Evolutionary conservation across 1,284 basidiomycete genomes (phyloP), one percentile per base, ranked within the genome.

Genomic region (Taiwanofungus camphoratus): DNA sequence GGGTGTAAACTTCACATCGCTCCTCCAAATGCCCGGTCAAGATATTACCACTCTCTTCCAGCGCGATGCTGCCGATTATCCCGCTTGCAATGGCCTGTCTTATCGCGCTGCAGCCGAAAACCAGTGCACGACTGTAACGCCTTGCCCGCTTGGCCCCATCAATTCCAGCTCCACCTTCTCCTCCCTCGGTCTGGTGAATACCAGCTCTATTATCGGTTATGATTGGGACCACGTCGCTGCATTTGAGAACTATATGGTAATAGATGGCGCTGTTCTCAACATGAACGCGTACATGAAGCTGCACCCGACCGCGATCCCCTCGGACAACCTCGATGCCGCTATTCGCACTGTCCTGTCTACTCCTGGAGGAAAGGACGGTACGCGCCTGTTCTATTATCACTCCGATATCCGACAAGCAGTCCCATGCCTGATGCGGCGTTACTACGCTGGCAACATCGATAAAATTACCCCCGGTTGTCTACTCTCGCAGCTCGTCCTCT

Each of bases 391-490:
- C 65, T 83, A 77, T 64, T 86, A 78, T 64, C 77, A 74, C 45
- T 57, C 71, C n/a, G 77, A 77, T 44, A 76, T 87, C 51, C 74
- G 75, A 51, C 66, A 74, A 16, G 78, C 90, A 24, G 72, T 92
- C 18, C 72, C 80, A 22, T 97, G 96, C 67, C 69, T 98, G 51
- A 74, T 76, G 37, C 70, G 90, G 56, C 82, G 94, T 5, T 97
- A 95, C 63, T 78, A 79, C 41, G 94, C 94, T 0, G 96, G 96
- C 12, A 87, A 87, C 60, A 97, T 99, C 52, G 94, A 97, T 74
- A 97, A 97, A 68, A 75, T 96, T 60, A 87, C 93, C 0, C 91
- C 96, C 1, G 96, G 92, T 11, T 99, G 96, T 66, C 95, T 97
- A 65, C 82, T 92, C 38, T 87, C 92, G 13, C 76, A 83, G 37